Evolutionary conservation across 2,329 filamentous ascomycete genomes (phyloP).

Genomic region (Fusarium pseudonygamai): DNA sequence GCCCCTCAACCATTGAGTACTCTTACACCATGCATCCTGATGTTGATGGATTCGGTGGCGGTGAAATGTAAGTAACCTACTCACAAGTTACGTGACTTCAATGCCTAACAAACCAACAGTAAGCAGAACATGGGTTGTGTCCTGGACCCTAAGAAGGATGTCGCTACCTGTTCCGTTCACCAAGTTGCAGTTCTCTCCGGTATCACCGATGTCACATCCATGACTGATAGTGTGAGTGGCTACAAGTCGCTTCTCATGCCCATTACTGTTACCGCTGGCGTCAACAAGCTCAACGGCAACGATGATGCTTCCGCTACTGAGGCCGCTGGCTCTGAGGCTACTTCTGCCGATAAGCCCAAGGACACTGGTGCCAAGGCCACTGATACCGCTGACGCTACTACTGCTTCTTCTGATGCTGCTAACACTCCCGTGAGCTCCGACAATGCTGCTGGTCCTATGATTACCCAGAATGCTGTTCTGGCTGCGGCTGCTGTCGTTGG

Average conservation of each 20-base stretch:
- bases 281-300: constrained; percentile 46
- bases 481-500: constrained; percentile 50
- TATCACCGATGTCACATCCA: not conserved
- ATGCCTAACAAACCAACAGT: constrained; percentile 19
- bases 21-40: constrained; percentile 3
- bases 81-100: not conserved
- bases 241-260: constrained; percentile 39
- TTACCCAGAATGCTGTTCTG: constrained; percentile 49
- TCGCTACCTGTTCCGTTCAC: constrained; percentile 36
- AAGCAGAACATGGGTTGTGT: constrained; percentile 37
- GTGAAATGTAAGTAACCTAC: constrained; percentile 27
- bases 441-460: constrained; percentile 46
- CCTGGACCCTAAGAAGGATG: constrained; percentile 38
- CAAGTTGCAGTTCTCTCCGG: not conserved
- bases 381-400: not conserved
- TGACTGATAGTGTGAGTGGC: not conserved
- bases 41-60: constrained; percentile 10
- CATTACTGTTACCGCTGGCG: constrained; percentile 52
- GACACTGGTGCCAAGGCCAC: constrained; percentile 25
- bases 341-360: constrained; percentile 29
- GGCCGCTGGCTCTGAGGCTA: constrained; percentile 14
- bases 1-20: constrained; percentile 18
- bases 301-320: constrained; percentile 22
- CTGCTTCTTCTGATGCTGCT: constrained; percentile 19
- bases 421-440: constrained; percentile 31